A percentile compares a stretch with the other conserved stretches of the same genome.
These are phyloP conservation scores for Fistulifera pelliculosa DNA, from an alignment of 108 stramenopile species.

Conservation along the genomic window DNA sequence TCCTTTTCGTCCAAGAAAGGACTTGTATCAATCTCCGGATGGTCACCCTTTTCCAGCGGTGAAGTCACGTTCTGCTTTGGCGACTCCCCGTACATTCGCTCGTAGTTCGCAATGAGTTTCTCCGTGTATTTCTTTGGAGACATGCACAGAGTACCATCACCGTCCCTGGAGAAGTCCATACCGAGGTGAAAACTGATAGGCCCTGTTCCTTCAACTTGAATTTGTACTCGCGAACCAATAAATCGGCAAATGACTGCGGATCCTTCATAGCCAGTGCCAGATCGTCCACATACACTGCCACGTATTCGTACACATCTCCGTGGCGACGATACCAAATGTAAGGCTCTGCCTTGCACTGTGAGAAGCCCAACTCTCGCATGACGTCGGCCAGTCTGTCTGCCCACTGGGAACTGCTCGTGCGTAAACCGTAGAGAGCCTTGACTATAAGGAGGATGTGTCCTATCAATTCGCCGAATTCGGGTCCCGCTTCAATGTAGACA, in stretches of 20 bases:
- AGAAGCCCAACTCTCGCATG: conserved; percentile 22
- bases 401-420: conserved; percentile 3
- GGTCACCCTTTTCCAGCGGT: conserved; percentile 15
- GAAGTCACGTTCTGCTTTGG: conserved; percentile 11
- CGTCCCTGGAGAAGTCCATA: conserved; percentile 2
- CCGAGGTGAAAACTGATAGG: conserved; percentile 5
- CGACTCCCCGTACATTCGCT: conserved; percentile 15
- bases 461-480: conserved; percentile 13
- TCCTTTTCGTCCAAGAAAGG: conserved; percentile 2
- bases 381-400: conserved; percentile 3
- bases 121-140: conserved; percentile 1
- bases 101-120: conserved; percentile 6
- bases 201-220: conserved; percentile 5
- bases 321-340: conserved; percentile 23
- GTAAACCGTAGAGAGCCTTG: conserved; percentile 19
- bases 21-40: conserved; percentile 17
- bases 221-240: background rate
- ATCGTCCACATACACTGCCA: conserved; percentile 8
- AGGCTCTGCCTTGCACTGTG: conserved; percentile 22
- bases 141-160: conserved; percentile 2
- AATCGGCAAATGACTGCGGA: conserved; percentile 7
- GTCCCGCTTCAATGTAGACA: conserved; percentile 17
- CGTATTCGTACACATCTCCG: conserved; percentile 4
- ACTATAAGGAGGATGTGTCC: conserved; percentile 9
- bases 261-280: conserved; percentile 12